A percentile compares a stretch with the other conserved stretches of the same genome.
phyloP scores from a whole-genome alignment of 306 rosid genomes.

The Prunus salicina region DNA sequence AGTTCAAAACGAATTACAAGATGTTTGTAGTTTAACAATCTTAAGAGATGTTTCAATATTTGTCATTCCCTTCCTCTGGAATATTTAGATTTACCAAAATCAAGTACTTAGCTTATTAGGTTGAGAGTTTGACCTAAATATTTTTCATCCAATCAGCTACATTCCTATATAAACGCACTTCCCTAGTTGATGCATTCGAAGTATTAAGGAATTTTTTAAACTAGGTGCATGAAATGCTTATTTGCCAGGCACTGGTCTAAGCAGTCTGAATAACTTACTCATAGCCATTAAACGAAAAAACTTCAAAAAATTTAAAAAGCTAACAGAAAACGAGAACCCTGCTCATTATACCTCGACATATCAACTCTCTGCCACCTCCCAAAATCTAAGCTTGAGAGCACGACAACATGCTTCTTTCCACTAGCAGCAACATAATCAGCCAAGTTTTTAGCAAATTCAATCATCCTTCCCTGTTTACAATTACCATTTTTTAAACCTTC shows the following conservation, averaged over 20 bases:
- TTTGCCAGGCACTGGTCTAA: neutral
- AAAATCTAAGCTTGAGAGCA: slow-evolving; percentile 91
- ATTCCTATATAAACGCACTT: neutral
- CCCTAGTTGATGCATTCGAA: neutral
- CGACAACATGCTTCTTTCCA: slow-evolving; percentile 70
- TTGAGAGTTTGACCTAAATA: neutral
- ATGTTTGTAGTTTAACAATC: neutral
- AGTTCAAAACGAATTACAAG: neutral
- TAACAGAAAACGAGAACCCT: neutral
- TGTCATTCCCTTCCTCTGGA: neutral
- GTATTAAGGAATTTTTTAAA: neutral
- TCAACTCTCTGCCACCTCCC: slow-evolving; percentile 87
- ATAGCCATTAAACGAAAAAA: neutral
- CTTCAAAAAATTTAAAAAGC: neutral
- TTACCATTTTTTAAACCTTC: slow-evolving; percentile 18
- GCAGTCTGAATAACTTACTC: neutral
- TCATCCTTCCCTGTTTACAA: slow-evolving; percentile 65
- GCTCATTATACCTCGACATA: slow-evolving; percentile 61
- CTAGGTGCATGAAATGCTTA: neutral
- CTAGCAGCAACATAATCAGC: slow-evolving; percentile 61
- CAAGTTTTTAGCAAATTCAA: slow-evolving; percentile 69
- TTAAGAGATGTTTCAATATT: neutral
- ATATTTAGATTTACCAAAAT: neutral
- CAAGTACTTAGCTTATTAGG: neutral
- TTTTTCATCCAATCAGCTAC: neutral